Percentiles rank a stretch among this genome's conserved stretches.
Evolutionary conservation across 2,329 filamentous ascomycete species (phyloP).

Genomic region (Aspergillus oerlinghausenensis): DNA sequence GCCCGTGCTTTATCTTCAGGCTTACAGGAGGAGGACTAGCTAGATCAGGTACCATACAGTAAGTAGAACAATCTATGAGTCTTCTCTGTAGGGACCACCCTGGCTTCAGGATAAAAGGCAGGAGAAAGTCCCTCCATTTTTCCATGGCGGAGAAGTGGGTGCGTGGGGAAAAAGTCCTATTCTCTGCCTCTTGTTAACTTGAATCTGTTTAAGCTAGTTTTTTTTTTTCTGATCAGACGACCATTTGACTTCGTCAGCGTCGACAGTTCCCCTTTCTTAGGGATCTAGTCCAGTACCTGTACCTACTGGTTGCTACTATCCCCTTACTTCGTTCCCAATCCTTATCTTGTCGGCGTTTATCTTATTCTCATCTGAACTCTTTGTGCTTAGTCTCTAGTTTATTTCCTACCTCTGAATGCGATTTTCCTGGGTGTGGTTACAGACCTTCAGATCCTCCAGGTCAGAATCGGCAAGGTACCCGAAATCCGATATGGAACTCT

Average conservation of each 20-base stretch:
- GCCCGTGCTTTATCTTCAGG: background rate
- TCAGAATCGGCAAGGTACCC: slow-evolving; percentile 8
- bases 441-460: background rate
- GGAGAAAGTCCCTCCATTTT: slow-evolving; percentile 8
- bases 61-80: background rate
- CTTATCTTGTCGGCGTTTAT: background rate
- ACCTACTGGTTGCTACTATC: background rate
- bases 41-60: background rate
- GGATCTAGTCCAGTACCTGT: background rate
- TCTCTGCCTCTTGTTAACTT: slow-evolving; percentile 1
- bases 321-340: background rate
- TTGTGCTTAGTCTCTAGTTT: background rate
- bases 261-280: background rate
- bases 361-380: background rate
- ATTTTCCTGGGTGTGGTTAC: background rate
- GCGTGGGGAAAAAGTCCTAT: slow-evolving; percentile 18
- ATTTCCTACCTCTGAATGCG: background rate
- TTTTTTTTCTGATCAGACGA: slow-evolving; percentile 33
- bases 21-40: background rate
- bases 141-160: slow-evolving; percentile 25
- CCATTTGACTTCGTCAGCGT: slow-evolving; percentile 17
- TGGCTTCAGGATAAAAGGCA: background rate
- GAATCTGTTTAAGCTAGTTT: slow-evolving; percentile 2
- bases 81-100: background rate
- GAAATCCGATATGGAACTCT: background rate